Evolutionary conservation across 345 rosid species (phyloP).

Genomic region (Carallia pectinifolia): DNA sequence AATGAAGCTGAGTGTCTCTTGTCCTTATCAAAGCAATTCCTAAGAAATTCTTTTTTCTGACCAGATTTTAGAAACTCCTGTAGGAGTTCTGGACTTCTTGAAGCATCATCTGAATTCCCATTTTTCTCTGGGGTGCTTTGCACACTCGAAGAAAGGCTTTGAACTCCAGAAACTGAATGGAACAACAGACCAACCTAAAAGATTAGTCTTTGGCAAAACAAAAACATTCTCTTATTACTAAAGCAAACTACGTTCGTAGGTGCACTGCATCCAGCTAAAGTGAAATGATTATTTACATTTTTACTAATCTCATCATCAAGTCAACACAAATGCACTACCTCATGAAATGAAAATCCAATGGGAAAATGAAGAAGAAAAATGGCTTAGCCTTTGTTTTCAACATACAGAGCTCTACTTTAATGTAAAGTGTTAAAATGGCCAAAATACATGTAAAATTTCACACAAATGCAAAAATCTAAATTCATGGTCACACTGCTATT

Average conservation of each 20-base stretch:
- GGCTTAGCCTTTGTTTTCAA: too few relatives aligned
- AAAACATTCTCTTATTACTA: background rate
- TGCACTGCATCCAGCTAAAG: background rate
- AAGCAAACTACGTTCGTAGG: background rate
- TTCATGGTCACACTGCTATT: too few relatives aligned
- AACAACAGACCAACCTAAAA: background rate
- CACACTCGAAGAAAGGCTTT: conserved; percentile 60
- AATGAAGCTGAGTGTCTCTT: conserved; percentile 52
- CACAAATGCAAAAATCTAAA: too few relatives aligned
- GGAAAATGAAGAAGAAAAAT: too few relatives aligned
- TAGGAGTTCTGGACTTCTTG: conserved; percentile 56
- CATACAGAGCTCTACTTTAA: too few relatives aligned
- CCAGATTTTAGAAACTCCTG: conserved; percentile 60
- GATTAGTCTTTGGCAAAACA: background rate
- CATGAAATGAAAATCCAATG: too few relatives aligned
- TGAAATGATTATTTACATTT: too few relatives aligned
- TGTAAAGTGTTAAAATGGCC: too few relatives aligned
- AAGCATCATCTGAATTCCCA: conserved; percentile 56
- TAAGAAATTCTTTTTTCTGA: conserved; percentile 49
- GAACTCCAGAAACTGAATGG: conserved; percentile 47
- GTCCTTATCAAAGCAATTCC: conserved; percentile 45
- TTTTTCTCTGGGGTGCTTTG: conserved; percentile 58
- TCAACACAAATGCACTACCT: too few relatives aligned
- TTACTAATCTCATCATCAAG: too few relatives aligned
- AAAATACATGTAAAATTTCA: too few relatives aligned